Percentiles rank a stretch among this genome's conserved stretches.
These are phyloP conservation scores for Hanseniaspora guilliermondii DNA, from an alignment of 805 yeast species.

Conservation along the genomic window DNA sequence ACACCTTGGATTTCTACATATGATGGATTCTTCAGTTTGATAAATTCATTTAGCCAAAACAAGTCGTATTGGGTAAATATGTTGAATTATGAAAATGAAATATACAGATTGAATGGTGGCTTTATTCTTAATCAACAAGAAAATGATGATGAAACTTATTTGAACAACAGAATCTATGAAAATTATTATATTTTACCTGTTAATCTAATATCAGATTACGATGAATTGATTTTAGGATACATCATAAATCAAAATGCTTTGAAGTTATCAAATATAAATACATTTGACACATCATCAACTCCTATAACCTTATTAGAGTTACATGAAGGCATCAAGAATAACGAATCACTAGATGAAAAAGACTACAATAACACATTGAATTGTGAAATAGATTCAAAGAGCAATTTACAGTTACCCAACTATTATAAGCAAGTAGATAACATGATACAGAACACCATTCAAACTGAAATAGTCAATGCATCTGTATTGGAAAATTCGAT, in stretches of 20 bases:
- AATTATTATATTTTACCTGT: not conserved
- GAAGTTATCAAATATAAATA: not conserved
- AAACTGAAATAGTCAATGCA: not conserved
- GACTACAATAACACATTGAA: conserved; percentile 1
- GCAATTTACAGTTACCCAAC: not conserved
- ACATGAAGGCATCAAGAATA: not conserved
- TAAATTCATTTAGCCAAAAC: conserved; percentile 2
- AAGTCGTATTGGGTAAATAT: conserved; percentile 9
- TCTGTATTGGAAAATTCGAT: not conserved
- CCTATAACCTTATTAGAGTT: not conserved
- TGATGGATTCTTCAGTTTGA: conserved; percentile 1
- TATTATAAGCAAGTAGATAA: conserved; percentile 2
- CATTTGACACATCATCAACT: not conserved
- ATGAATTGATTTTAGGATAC: conserved; percentile 6
- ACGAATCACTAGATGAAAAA: not conserved
- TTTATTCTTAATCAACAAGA: not conserved
- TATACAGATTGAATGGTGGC: conserved; percentile 7
- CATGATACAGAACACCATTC: not conserved
- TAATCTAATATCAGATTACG: not conserved
- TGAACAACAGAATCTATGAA: not conserved
- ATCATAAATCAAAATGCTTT: not conserved
- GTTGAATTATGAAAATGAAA: conserved; percentile 1
- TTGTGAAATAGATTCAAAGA: not conserved
- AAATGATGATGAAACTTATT: not conserved
- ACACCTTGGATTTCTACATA: conserved; percentile 11